Conservation (phyloP, 2,329 filamentous ascomycete genomes). For the Fusarium domesticum region DNA sequence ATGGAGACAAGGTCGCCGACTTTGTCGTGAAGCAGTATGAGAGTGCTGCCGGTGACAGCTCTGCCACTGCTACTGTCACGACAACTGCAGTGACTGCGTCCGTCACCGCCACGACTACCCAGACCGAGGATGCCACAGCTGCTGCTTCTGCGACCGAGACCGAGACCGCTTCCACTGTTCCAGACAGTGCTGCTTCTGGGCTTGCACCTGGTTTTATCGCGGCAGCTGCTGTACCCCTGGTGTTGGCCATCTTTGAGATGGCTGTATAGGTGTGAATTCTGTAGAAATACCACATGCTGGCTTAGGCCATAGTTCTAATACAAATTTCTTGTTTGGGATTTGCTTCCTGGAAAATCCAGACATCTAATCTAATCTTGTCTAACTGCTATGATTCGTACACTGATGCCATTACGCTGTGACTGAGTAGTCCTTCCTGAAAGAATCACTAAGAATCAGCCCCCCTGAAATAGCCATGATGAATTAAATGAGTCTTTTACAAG, state of each 20-base stretch:
- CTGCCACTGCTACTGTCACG: constrained; percentile 4
- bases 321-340: neutral
- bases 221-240: constrained; percentile 4
- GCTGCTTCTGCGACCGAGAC: neutral
- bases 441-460: neutral
- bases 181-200: constrained; percentile 11
- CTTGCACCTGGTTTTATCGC: constrained; percentile 9
- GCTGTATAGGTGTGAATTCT: no score
- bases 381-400: neutral
- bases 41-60: constrained; percentile 4
- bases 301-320: neutral
- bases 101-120: neutral
- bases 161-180: constrained; percentile 5
- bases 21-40: constrained; percentile 37
- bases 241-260: constrained; percentile 4
- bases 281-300: neutral
- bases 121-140: constrained; percentile 2
- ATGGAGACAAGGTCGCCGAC: constrained; percentile 35
- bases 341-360: neutral
- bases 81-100: constrained; percentile 6
- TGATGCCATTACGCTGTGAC: neutral
- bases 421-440: neutral
- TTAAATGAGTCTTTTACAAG: no score
- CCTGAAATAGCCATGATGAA: no score
- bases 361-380: neutral